These are phyloP conservation scores for Eucalyptus fibrosa DNA, from an alignment of 345 rosid species.

Conservation along the genomic window DNA sequence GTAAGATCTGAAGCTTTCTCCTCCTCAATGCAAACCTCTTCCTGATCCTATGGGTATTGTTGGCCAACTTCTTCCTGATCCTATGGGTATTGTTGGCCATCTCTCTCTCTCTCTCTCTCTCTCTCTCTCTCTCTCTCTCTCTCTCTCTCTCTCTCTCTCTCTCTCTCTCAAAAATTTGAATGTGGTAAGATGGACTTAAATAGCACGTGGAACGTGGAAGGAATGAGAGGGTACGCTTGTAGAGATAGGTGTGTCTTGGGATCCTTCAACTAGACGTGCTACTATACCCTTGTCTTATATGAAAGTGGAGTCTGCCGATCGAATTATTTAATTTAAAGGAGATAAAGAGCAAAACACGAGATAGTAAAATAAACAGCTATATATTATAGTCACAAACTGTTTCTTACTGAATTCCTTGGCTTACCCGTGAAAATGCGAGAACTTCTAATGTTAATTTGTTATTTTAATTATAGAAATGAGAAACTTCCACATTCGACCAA, in stretches of 20 bases:
- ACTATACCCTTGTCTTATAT: conserved; percentile 11
- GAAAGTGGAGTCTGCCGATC: conserved; percentile 1
- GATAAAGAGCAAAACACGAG: background rate
- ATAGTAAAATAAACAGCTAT: background rate
- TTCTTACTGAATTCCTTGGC: background rate
- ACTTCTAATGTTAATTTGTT: background rate
- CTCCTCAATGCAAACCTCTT: conserved; percentile 22
- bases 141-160: background rate
- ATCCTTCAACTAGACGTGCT: conserved; percentile 11
- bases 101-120: background rate
- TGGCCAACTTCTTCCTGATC: conserved; percentile 34
- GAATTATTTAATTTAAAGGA: background rate
- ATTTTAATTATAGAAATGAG: background rate
- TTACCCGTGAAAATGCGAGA: background rate
- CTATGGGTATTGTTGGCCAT: conserved; percentile 18
- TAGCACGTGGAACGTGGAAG: conserved; percentile 3
- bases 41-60: conserved; percentile 7
- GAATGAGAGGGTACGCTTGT: background rate
- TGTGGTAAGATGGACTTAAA: conserved; percentile 1
- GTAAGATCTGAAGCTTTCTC: conserved; percentile 35
- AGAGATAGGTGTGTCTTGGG: conserved; percentile 11
- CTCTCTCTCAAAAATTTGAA: background rate
- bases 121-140: background rate
- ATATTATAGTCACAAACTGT: background rate
- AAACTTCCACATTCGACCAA: background rate